These are phyloP conservation scores for Colletotrichum phormii DNA, from an alignment of 2,329 filamentous ascomycete species.

Conservation along the genomic window DNA sequence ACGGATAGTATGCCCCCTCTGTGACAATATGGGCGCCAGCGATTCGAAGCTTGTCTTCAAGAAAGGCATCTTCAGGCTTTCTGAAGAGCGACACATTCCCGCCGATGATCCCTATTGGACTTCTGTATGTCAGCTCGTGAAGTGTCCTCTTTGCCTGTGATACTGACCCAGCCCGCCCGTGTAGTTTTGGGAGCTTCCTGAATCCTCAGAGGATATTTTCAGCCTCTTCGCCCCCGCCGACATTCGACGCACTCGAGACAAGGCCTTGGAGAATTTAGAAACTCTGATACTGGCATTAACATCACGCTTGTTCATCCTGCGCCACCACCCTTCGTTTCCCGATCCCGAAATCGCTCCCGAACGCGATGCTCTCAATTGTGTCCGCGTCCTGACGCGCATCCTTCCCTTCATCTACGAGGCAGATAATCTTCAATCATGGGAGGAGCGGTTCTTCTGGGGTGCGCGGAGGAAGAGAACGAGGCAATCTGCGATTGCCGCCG, in stretches of 20 bases:
- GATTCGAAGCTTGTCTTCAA: slow-evolving; percentile 99
- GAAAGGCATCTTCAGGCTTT: slow-evolving; percentile 95
- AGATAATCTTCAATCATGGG: slow-evolving; percentile 85
- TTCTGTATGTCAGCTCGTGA: slow-evolving; percentile 70
- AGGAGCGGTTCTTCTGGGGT: slow-evolving; percentile 94
- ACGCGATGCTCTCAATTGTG: slow-evolving; percentile 92
- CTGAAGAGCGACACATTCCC: slow-evolving; percentile 89
- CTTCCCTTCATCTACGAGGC: slow-evolving; percentile 94
- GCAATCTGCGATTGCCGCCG: slow-evolving; percentile 72
- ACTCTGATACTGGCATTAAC: slow-evolving; percentile 86
- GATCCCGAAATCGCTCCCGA: slow-evolving; percentile 87
- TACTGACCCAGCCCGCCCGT: slow-evolving; percentile 20
- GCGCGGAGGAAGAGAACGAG: slow-evolving; percentile 78
- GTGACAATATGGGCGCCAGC: slow-evolving; percentile 85
- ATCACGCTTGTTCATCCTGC: slow-evolving; percentile 83
- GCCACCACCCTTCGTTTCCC: slow-evolving; percentile 91
- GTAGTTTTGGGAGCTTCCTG: slow-evolving; percentile 97
- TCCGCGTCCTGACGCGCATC: slow-evolving; percentile 88
- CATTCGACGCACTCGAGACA: slow-evolving; percentile 88
- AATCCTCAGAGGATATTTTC: slow-evolving; percentile 96
- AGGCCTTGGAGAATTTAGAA: slow-evolving; percentile 87
- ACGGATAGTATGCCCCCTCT: slow-evolving; percentile 31
- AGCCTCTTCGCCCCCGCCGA: slow-evolving; percentile 91
- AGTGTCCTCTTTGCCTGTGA: slow-evolving; percentile 23
- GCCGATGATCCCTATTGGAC: slow-evolving; percentile 94